Conservation (phyloP, 1,139 yeast genomes). For the Blastobotrys apis region DNA sequence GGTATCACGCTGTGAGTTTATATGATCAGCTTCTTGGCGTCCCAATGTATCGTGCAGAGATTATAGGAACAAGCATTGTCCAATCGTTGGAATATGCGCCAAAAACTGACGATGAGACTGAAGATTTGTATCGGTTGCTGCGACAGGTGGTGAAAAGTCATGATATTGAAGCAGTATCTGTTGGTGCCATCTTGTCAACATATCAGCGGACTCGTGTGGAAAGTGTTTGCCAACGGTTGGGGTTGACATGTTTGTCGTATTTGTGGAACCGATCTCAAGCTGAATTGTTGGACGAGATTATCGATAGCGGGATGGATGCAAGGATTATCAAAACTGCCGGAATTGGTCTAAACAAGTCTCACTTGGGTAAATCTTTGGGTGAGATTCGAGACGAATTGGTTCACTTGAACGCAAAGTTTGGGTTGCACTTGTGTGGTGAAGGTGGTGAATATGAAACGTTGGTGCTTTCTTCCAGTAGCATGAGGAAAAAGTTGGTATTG, state of each 20-base stretch:
- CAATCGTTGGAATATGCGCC: conserved; percentile 59
- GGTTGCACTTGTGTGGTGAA: conserved; percentile 94
- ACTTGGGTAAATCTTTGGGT: conserved; percentile 64
- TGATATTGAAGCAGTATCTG: conserved; percentile 79
- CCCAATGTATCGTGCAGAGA: conserved; percentile 72
- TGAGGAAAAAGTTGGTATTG: conserved; percentile 52
- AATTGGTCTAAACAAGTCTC: conserved; percentile 61
- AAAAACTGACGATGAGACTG: conserved; percentile 76
- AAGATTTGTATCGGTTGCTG: conserved; percentile 61
- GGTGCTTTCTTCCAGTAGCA: conserved; percentile 86
- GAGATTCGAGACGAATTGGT: conserved; percentile 58
- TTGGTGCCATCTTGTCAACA: conserved; percentile 91
- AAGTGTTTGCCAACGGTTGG: conserved; percentile 73
- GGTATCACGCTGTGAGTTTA: conserved; percentile 67
- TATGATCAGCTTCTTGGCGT: conserved; percentile 70
- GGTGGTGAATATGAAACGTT: conserved; percentile 97
- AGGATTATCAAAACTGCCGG: conserved; percentile 91
- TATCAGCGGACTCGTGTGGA: conserved; percentile 93
- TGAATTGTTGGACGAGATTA: conserved; percentile 80
- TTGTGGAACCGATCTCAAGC: conserved; percentile 87
- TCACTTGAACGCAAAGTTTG: conserved; percentile 58
- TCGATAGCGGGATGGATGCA: conserved; percentile 69
- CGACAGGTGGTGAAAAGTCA: conserved; percentile 45
- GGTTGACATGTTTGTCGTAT: conserved; percentile 65
- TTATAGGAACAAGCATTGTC: conserved; percentile 59